These are phyloP conservation scores for Hysterangium stoloniferum DNA, from an alignment of 768 basidiomycete genomes.

Conservation along the genomic window DNA sequence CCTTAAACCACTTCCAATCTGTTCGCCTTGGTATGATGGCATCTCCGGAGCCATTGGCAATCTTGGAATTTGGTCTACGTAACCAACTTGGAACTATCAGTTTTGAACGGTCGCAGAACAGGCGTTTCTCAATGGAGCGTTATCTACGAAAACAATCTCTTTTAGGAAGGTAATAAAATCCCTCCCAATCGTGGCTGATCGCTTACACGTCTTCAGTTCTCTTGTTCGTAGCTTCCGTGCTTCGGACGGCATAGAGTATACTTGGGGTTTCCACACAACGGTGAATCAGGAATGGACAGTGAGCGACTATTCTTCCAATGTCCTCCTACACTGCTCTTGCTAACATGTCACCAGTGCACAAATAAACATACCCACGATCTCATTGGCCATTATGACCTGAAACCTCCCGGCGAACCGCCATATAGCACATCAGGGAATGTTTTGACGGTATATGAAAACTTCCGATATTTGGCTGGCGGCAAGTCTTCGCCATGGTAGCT, in stretches of 20 bases:
- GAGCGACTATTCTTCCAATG: slow-evolving; percentile 31
- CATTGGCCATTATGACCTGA: slow-evolving; percentile 61
- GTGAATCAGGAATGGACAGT: slow-evolving; percentile 64
- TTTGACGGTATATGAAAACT: slow-evolving; percentile 51
- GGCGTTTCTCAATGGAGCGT: slow-evolving; percentile 49
- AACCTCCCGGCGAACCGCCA: slow-evolving; percentile 43
- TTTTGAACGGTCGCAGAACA: slow-evolving; percentile 36
- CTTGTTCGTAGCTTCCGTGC: slow-evolving; percentile 60
- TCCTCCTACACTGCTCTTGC: background rate
- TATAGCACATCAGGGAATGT: slow-evolving; percentile 52
- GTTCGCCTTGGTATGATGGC: no score
- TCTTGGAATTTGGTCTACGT: slow-evolving; percentile 53
- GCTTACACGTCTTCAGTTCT: slow-evolving; percentile 34
- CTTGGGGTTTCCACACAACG: slow-evolving; percentile 49
- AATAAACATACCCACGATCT: slow-evolving; percentile 40
- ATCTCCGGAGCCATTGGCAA: slow-evolving; percentile 40
- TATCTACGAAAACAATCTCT: slow-evolving; percentile 58
- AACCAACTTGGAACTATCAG: slow-evolving; percentile 53
- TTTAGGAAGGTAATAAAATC: slow-evolving; percentile 50
- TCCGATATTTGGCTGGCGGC: slow-evolving; percentile 47
- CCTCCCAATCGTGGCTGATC: background rate
- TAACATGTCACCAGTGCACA: slow-evolving; percentile 39
- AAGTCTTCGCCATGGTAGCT: slow-evolving; percentile 17
- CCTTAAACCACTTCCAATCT: background rate
- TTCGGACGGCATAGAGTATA: slow-evolving; percentile 63